phyloP scores from a whole-genome alignment of 2,329 filamentous ascomycete species.

The Hypoxylon sp. region DNA sequence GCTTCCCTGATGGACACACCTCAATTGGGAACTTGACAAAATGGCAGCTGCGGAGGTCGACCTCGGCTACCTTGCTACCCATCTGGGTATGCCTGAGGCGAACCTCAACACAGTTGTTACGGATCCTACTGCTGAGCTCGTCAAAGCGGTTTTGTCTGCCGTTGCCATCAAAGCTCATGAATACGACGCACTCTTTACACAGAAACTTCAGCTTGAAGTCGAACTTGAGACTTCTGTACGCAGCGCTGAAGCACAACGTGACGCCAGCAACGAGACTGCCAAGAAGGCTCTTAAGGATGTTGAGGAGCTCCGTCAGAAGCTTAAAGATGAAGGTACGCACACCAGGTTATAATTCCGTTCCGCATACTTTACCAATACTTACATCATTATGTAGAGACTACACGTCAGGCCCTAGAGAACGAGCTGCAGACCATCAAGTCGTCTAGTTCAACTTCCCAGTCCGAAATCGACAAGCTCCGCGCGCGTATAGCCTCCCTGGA shows the following conservation, averaged over 20 bases:
- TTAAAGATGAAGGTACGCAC: conserved; percentile 82
- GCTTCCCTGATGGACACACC: conserved; percentile 47
- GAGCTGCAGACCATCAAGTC: conserved; percentile 85
- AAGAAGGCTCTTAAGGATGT: conserved; percentile 88
- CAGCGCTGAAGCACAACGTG: conserved; percentile 83
- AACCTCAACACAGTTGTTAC: conserved; percentile 72
- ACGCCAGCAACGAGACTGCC: conserved; percentile 82
- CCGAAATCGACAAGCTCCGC: conserved; percentile 81
- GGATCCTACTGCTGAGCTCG: conserved; percentile 81
- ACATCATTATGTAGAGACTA: conserved; percentile 71
- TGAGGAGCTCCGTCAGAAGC: conserved; percentile 82
- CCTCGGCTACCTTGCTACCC: conserved; percentile 78
- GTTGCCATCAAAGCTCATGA: conserved; percentile 85
- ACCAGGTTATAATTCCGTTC: neutral
- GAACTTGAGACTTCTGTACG: conserved; percentile 93
- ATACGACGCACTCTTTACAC: conserved; percentile 82
- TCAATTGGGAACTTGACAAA: conserved; percentile 49
- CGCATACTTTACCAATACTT: conserved; percentile 24
- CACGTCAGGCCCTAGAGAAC: conserved; percentile 80
- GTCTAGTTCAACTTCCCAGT: conserved; percentile 78
- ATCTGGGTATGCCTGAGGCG: conserved; percentile 76
- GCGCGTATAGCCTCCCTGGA: conserved; percentile 89
- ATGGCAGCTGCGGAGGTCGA: conserved; percentile 76
- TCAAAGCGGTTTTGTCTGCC: conserved; percentile 79
- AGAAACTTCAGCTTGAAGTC: conserved; percentile 90